Conservation (phyloP, 306 rosid species). For the Senna tora region DNA sequence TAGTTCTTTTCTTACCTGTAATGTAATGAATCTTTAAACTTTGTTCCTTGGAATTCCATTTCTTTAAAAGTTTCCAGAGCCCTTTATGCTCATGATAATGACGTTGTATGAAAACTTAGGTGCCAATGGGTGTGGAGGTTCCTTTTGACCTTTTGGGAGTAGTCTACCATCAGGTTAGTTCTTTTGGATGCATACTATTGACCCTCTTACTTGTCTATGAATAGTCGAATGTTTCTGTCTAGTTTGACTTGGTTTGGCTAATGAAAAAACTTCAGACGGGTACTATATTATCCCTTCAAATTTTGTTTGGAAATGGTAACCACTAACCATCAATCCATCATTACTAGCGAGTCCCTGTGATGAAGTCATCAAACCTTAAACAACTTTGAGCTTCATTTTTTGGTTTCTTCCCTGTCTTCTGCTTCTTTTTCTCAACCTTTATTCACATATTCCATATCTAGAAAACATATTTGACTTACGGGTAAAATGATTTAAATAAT, state of each 20-base stretch:
- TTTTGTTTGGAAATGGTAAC: slow-evolving; percentile 10
- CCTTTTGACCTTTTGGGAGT: slow-evolving; percentile 80
- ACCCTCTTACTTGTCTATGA: slow-evolving; percentile 24
- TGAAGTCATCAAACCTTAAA: neutral
- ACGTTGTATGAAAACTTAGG: slow-evolving; percentile 47
- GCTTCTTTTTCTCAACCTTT: neutral
- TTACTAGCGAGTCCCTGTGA: neutral
- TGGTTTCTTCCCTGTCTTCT: slow-evolving; percentile 24
- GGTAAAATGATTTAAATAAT: neutral
- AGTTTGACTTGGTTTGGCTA: slow-evolving; percentile 34
- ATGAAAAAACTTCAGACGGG: slow-evolving; percentile 11
- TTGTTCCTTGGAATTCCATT: slow-evolving; percentile 8
- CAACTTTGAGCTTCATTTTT: slow-evolving; percentile 21
- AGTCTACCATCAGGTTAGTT: slow-evolving; percentile 79
- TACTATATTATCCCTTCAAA: slow-evolving; percentile 16
- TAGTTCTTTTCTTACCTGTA: slow-evolving; percentile 40
- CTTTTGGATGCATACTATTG: slow-evolving; percentile 22
- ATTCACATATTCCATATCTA: slow-evolving; percentile 2
- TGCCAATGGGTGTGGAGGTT: slow-evolving; percentile 89
- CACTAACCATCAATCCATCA: no score
- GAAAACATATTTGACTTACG: neutral
- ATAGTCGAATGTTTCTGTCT: slow-evolving; percentile 18
- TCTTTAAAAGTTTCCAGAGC: slow-evolving; percentile 9
- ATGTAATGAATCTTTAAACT: slow-evolving; percentile 28
- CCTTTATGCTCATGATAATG: neutral